Base-by-base conservation (phyloP, 116 monocot genomes). In the Papilionanthe hybrid region DNA sequence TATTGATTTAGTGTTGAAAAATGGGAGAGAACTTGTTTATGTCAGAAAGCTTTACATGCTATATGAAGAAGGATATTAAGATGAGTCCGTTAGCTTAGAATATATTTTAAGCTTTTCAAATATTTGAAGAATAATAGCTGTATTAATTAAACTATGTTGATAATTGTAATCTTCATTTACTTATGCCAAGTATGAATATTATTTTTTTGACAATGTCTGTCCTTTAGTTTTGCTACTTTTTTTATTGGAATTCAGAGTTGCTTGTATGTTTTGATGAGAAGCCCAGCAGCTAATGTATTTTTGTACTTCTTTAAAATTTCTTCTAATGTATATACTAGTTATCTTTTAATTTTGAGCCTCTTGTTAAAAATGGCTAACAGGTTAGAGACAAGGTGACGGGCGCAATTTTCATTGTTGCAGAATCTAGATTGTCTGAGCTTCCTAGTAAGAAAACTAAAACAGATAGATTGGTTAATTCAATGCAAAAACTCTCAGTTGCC, bases 391-490 rank as follows among this genome's bases (percentile, higher is more conserved):
- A 86, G 80, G 45, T 65, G 27, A 90, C 88, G 12, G 90, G 95
- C 18, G 84, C 85, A 66, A 80, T 81, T 5, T 99, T 90, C 56
- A 87, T 99, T 75, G 91, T 99, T 78, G 91, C 93, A 10, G 95
- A 94, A 85, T 91, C 98, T 66, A 85, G 95, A 29, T 67, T 95
- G 25, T 91, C 93, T 8, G 86, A 93, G 50, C 79, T 99, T 32
- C 93, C 98, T 73, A 74, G 77, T 32, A 89, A 89, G 86, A 94
- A 96, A 83, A 19, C 87, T 5, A 90, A 92, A 86, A 32, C 60
- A 69, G 86, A 84, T 75, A 83, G 81, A 28, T 29, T 78, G 50
- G 74, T 78, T 87, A 84, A 30, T 13, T 44, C 83, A 53, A 75
- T 73, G 43, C 25, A 84, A 82, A 82, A 79, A 6, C 30, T 23